Percentiles rank a stretch among this genome's conserved stretches.
Evolutionary conservation across 257 asterid species (phyloP).

Genomic region (Plantago elongata): DNA sequence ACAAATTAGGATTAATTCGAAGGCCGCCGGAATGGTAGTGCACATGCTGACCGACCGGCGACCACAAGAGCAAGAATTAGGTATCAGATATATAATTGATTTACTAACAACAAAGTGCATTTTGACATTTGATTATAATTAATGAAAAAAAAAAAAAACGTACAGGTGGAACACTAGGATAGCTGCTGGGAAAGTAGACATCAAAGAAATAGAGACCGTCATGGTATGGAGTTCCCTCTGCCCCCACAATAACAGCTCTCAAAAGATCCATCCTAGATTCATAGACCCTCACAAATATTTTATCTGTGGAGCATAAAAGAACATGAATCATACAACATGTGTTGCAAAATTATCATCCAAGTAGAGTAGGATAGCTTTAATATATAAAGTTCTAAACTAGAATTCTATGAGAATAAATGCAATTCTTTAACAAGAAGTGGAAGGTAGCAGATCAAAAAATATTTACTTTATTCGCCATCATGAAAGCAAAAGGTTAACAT

Average conservation of each 20-base stretch:
- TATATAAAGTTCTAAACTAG: too few relatives aligned
- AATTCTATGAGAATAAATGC: neutral
- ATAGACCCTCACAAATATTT: constrained; percentile 75
- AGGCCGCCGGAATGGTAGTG: constrained; percentile 88
- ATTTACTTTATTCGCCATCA: too few relatives aligned
- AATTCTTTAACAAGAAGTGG: neutral
- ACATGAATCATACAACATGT: neutral
- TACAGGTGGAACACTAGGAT: constrained; percentile 92
- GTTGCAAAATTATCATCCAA: constrained; percentile 1
- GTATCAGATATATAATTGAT: neutral
- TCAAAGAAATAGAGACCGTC: constrained; percentile 98
- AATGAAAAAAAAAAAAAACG: constrained; percentile 22
- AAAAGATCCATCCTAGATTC: constrained; percentile 91
- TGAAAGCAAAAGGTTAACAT: too few relatives aligned
- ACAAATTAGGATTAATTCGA: constrained; percentile 86
- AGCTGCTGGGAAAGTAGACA: constrained; percentile 62
- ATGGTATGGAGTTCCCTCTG: constrained; percentile 96
- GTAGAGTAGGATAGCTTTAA: neutral
- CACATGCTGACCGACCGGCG: constrained; percentile 53
- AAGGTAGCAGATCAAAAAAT: too few relatives aligned
- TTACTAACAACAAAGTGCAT: neutral
- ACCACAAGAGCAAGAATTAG: constrained; percentile 12
- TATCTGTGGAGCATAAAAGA: constrained; percentile 42
- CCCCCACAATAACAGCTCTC: constrained; percentile 90
- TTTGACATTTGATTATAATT: neutral